Base-by-base conservation (phyloP, 2,329 filamentous ascomycete species). In the Talaromyces sp. region DNA sequence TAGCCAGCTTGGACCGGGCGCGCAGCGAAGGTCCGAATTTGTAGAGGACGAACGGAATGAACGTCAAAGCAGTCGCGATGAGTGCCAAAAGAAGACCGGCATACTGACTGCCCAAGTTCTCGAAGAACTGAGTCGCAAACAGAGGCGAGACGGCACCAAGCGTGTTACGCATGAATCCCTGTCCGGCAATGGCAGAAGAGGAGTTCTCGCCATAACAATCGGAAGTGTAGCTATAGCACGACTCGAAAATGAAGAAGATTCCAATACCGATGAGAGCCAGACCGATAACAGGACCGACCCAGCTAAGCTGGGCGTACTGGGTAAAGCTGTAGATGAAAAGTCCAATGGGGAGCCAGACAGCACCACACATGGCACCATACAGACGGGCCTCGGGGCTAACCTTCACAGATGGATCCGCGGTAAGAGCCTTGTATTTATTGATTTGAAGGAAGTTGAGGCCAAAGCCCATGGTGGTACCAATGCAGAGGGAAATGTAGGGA, bases 251-350 rank as follows among this genome's bases (percentile, higher is more conserved):
- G 67, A 81, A 82, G 74, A 77, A 82, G 64, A 82, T 81, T 4
- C 80, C 80, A 50, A 81, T 75, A 3, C 77, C 72, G 47, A 82
- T 82, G 8, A 77, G 75, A 0, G 74, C 78, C 2, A 82, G 73
- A 13, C 75, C 77, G 45, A 82, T 76, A 29, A 74, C 68, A 1
- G 79, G 79, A 0, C 75, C 79, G 46, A 80, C 75, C 80, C 80
- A 82, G 47, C 63, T 68, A 1, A 82, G 63, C 47, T 74, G 70
- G 4, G 67, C 72, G 63, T 82, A 82, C 62, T 82, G 79, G 1
- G 79, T 81, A 70, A 81, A 82, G 35, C 71, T 75, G 73, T 82
- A 82, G 64, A 82, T 78, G 70, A 80, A 80, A 2, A 80, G 72
- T 14, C 78, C 78, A 40, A 80, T 63, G 13, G 78, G 78, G 11